phyloP scores from a whole-genome alignment of 2,329 filamentous ascomycete species.

The Claviceps sp. region DNA sequence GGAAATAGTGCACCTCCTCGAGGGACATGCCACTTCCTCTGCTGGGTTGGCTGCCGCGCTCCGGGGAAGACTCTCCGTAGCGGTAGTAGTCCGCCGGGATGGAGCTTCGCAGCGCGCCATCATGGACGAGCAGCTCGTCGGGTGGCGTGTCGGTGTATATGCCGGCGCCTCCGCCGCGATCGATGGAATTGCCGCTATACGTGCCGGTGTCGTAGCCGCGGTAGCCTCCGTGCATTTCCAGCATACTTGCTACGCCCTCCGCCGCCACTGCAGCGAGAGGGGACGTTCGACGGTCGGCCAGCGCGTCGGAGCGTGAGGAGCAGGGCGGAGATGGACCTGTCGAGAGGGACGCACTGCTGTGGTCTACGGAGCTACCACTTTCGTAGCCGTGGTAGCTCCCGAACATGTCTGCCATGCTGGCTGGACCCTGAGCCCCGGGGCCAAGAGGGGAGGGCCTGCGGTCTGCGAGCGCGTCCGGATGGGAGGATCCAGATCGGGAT shows the following conservation, averaged over 20 bases:
- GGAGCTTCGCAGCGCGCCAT: conserved; percentile 8
- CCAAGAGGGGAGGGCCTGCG: neutral
- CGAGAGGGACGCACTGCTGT: neutral
- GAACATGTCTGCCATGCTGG: neutral
- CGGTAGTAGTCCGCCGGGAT: conserved; percentile 17
- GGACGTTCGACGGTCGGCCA: neutral
- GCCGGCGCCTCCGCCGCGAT: conserved; percentile 1
- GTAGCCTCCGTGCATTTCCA: conserved; percentile 1
- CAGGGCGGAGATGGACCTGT: neutral
- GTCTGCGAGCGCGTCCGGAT: neutral
- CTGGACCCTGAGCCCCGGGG: neutral
- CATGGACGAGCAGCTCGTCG: conserved; percentile 8
- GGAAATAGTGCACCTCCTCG: conserved; percentile 3
- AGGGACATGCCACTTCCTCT: neutral
- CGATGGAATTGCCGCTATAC: neutral
- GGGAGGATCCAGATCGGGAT: neutral
- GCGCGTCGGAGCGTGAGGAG: neutral
- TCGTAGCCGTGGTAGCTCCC: conserved; percentile 3
- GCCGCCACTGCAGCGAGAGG: neutral
- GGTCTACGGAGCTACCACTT: neutral
- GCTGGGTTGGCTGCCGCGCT: neutral
- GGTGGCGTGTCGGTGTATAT: conserved; percentile 8
- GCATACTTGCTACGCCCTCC: neutral
- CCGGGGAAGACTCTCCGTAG: conserved; percentile 14
- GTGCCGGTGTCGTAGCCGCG: neutral